Percentiles rank a stretch among this genome's conserved stretches.
phyloP scores from a whole-genome alignment of 2,329 filamentous ascomycete species.

The Hawksworthiomyces lignivorus region DNA sequence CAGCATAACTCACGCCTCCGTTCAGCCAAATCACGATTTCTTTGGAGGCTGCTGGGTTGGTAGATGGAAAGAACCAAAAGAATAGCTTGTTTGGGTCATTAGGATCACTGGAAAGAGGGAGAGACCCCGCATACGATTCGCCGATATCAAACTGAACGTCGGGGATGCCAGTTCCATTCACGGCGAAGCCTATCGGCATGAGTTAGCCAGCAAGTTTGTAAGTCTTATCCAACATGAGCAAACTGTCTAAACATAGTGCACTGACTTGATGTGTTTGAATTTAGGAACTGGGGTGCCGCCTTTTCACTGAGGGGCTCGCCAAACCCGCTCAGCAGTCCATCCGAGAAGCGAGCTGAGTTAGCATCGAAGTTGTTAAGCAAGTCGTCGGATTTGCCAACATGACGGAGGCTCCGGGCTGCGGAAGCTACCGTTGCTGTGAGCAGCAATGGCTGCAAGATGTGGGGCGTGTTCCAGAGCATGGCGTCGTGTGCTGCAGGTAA shows the following conservation, averaged over 20 bases:
- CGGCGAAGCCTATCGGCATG: slow-evolving; percentile 43
- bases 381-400: slow-evolving; percentile 9
- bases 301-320: no score
- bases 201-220: not conserved
- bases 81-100: slow-evolving; percentile 44
- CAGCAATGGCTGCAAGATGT: slow-evolving; percentile 6
- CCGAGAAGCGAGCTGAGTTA: not conserved
- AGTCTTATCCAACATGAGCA: no score
- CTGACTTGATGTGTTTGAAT: slow-evolving; percentile 14
- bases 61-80: slow-evolving; percentile 61
- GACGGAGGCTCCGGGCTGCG: slow-evolving; percentile 13
- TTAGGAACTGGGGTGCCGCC: slow-evolving; percentile 11
- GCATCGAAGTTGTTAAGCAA: not conserved
- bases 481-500: no score
- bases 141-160: slow-evolving; percentile 63
- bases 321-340: no score
- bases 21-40: slow-evolving; percentile 59
- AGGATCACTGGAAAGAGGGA: slow-evolving; percentile 46
- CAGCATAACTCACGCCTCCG: slow-evolving; percentile 33
- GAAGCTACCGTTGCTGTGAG: slow-evolving; percentile 5
- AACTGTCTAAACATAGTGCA: not conserved
- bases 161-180: slow-evolving; percentile 57
- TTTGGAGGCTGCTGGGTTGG: slow-evolving; percentile 39
- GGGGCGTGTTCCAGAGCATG: slow-evolving; percentile 9
- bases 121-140: slow-evolving; percentile 55